Evolutionary conservation across 2,329 filamentous ascomycete genomes (phyloP).

Genomic region (Microsporum ferrugineum): DNA sequence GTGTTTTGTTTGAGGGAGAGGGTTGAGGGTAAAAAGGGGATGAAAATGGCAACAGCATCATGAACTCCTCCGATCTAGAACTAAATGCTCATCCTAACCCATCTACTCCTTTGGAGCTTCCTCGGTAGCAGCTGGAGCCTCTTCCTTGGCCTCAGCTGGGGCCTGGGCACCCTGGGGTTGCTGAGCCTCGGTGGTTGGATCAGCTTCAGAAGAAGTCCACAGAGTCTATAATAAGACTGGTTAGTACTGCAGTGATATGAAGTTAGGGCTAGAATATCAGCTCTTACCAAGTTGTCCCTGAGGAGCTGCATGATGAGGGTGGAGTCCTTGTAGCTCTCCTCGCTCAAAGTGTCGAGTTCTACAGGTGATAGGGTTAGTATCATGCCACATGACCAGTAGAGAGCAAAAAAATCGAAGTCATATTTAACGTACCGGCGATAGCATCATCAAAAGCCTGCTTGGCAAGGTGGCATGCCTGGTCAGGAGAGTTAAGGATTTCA

Average conservation of each 20-base stretch:
- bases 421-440: constrained; percentile 56
- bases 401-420: neutral
- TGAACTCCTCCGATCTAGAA: constrained; percentile 9
- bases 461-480: constrained; percentile 94
- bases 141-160: constrained; percentile 30
- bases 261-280: neutral
- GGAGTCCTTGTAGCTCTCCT: constrained; percentile 99
- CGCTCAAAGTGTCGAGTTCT: constrained; percentile 93
- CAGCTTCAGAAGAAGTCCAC: constrained; percentile 97
- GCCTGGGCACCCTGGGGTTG: constrained; percentile 17
- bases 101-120: constrained; percentile 24
- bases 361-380: constrained; percentile 11
- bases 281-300: constrained; percentile 79
- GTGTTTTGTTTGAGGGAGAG: neutral
- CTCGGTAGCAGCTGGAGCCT: constrained; percentile 28
- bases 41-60: neutral
- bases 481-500: constrained; percentile 96
- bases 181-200: constrained; percentile 52
- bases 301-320: constrained; percentile 98
- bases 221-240: constrained; percentile 55
- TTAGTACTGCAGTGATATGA: constrained; percentile 20
- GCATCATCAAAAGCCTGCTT: constrained; percentile 95
- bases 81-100: constrained; percentile 3
- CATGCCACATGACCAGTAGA: neutral
- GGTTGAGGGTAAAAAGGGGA: neutral